Conservation (phyloP, 73 alveolate genomes). For the Paramecium octaurelia region DNA sequence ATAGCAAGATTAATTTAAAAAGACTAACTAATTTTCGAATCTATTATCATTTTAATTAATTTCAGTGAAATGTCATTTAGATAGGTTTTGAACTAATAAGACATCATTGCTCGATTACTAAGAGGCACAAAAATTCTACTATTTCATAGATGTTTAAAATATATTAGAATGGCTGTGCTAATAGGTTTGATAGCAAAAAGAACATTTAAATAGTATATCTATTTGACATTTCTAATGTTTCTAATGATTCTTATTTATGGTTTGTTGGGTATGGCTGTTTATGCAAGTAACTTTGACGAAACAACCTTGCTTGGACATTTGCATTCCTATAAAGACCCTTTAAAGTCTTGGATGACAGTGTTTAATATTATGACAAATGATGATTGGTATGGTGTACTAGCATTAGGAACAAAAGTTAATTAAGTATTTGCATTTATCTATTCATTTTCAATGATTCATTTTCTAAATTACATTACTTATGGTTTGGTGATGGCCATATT, state of each 20-base stretch:
- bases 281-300: neutral
- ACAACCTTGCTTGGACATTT: neutral
- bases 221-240: neutral
- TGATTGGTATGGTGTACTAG: constrained; percentile 46
- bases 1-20: neutral
- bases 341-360: constrained; percentile 38
- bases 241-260: neutral
- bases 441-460: neutral
- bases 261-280: neutral
- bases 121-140: neutral
- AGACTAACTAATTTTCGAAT: neutral
- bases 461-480: neutral
- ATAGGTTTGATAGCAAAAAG: constrained; percentile 23
- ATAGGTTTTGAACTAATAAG: neutral
- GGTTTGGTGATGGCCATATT: constrained; percentile 41
- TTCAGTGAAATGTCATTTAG: neutral
- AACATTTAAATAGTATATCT: constrained; percentile 26
- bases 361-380: constrained; percentile 40
- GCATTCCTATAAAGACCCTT: neutral
- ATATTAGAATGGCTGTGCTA: neutral
- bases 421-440: constrained; percentile 1
- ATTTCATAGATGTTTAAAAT: constrained; percentile 28
- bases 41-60: neutral
- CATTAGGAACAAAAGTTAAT: neutral
- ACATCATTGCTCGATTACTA: neutral